phyloP scores from a whole-genome alignment of 2,329 filamentous ascomycete species.

The Rutstroemia sydowiana region DNA sequence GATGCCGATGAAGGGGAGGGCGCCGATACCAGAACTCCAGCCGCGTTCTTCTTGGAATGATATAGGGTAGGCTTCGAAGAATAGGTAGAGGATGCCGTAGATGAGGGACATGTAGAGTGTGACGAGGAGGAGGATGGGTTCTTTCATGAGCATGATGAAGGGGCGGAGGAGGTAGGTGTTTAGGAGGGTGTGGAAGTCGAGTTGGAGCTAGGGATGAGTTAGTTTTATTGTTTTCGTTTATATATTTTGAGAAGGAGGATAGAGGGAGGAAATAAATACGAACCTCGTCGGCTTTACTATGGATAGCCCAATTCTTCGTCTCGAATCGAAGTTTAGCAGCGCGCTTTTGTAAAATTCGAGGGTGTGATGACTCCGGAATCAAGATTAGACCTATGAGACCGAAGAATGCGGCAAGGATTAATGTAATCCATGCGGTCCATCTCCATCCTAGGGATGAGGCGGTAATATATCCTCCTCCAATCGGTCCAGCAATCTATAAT shows the following conservation, averaged over 20 bases:
- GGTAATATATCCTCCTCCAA: conserved; percentile 36
- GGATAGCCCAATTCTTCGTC: conserved; percentile 32
- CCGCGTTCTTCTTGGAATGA: conserved; percentile 36
- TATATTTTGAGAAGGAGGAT: conserved; percentile 51
- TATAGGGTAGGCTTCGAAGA: conserved; percentile 42
- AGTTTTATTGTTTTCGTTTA: not conserved
- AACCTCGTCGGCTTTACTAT: conserved; percentile 28
- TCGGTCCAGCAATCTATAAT: conserved; percentile 40
- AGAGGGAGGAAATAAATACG: conserved; percentile 57
- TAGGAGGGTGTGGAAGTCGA: conserved; percentile 39
- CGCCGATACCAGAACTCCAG: conserved; percentile 34
- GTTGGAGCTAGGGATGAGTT: conserved; percentile 36
- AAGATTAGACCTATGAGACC: conserved; percentile 15
- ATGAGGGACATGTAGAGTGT: conserved; percentile 24
- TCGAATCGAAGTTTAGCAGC: conserved; percentile 40
- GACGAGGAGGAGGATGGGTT: conserved; percentile 24
- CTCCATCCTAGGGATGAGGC: conserved; percentile 45
- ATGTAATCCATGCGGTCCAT: conserved; percentile 49
- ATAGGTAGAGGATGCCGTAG: conserved; percentile 30
- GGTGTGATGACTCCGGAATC: conserved; percentile 2
- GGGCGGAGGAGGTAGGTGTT: conserved; percentile 31
- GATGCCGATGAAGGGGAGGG: conserved; percentile 24
- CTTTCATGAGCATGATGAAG: conserved; percentile 32
- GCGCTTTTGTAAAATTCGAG: conserved; percentile 37
- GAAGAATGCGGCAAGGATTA: conserved; percentile 40